Conservation (phyloP, 495 filamentous ascomycete genomes). For the Neurospora pannonica region DNA sequence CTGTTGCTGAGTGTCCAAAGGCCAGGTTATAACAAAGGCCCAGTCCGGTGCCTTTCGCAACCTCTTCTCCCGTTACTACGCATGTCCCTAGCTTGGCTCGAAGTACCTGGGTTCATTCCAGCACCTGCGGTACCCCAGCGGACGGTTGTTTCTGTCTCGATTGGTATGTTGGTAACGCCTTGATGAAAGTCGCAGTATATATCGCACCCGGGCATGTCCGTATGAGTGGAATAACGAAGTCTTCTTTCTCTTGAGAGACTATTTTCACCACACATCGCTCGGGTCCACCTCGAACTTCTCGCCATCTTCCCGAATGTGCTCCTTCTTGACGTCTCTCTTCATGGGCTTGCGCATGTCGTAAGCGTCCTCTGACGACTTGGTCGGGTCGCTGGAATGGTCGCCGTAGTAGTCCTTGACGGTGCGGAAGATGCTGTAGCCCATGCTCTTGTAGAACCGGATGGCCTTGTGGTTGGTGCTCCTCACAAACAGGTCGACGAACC, state of each 20-base stretch:
- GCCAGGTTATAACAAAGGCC: not conserved
- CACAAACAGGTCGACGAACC: conserved; percentile 95
- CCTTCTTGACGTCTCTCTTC: conserved; percentile 65
- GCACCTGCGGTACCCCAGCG: not conserved
- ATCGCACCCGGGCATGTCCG: not conserved
- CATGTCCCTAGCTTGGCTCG: not conserved
- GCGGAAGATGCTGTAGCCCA: conserved; percentile 84
- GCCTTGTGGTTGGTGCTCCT: conserved; percentile 79
- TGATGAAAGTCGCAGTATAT: not conserved
- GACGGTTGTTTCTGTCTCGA: not conserved
- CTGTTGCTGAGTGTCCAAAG: not conserved
- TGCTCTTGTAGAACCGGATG: conserved; percentile 74
- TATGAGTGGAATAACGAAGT: not conserved
- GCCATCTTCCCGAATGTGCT: conserved; percentile 75
- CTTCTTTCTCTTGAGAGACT: not conserved
- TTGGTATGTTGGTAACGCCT: not conserved
- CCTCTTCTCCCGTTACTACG: not conserved
- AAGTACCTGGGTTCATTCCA: not conserved
- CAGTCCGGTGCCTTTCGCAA: not conserved
- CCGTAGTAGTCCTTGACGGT: conserved; percentile 83
- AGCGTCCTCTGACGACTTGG: conserved; percentile 62
- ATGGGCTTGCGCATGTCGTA: conserved; percentile 94
- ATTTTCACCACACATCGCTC: conserved; percentile 66
- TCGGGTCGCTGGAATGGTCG: conserved; percentile 61
- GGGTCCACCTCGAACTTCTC: conserved; percentile 73